Conservation (phyloP, 306 rosid genomes). For the Lagenaria siceraria region DNA sequence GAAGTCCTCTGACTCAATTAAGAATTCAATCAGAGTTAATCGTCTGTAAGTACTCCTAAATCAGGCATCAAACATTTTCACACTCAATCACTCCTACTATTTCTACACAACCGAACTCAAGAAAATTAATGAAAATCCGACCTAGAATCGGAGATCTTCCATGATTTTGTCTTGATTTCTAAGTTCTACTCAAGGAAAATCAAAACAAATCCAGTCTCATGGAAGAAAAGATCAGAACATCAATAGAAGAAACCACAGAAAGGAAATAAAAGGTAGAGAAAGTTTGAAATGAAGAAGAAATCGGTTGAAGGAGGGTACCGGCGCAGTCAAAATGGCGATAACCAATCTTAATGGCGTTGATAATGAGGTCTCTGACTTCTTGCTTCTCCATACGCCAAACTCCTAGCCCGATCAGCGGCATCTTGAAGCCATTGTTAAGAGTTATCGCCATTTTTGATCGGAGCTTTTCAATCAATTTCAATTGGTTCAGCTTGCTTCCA, state of each 20-base stretch:
- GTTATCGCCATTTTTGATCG: conserved; percentile 29
- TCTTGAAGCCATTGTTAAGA: conserved; percentile 70
- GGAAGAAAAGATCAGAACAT: neutral
- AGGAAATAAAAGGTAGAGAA: neutral
- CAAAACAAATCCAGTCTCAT: neutral
- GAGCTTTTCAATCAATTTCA: neutral
- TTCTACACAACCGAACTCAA: neutral
- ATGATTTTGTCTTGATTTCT: neutral
- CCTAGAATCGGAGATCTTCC: neutral
- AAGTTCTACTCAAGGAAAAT: neutral
- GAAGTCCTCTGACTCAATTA: neutral
- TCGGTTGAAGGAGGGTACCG: conserved; percentile 21
- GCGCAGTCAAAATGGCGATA: conserved; percentile 93
- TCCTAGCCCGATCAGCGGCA: conserved; percentile 63
- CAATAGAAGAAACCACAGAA: neutral
- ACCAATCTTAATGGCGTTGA: conserved; percentile 64
- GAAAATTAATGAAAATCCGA: neutral
- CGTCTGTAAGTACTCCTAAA: neutral
- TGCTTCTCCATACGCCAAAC: conserved; percentile 80
- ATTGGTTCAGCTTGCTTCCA: neutral
- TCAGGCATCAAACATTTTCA: neutral
- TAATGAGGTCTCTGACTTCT: conserved; percentile 44
- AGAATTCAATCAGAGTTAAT: neutral
- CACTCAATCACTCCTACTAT: neutral
- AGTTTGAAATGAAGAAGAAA: neutral